Evolutionary conservation across 176 grass and related monocot species (phyloP).

Genomic region (Oryza brachyantha): DNA sequence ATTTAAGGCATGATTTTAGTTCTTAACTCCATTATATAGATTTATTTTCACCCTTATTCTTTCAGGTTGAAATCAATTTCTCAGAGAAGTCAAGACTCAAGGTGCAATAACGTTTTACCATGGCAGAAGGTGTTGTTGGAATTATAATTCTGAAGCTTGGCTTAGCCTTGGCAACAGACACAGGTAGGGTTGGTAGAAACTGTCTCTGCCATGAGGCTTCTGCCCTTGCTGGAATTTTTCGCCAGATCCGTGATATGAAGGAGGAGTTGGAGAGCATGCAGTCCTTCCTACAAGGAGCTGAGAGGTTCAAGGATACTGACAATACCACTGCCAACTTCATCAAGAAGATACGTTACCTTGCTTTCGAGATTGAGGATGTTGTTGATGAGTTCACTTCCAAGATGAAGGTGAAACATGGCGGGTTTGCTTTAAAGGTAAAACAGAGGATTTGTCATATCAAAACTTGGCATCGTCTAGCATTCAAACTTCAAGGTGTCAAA

Average conservation of each 20-base stretch:
- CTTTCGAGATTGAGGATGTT: not conserved
- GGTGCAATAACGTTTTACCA: too few species aligned
- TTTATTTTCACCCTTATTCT: too few species aligned
- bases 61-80: too few species aligned
- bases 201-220: too few species aligned
- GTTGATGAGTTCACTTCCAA: constrained; percentile 2
- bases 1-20: too few species aligned
- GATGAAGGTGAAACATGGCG: not conserved
- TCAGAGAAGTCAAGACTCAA: too few species aligned
- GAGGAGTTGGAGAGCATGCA: constrained; percentile 2
- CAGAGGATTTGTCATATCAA: not conserved
- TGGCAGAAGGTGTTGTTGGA: too few species aligned
- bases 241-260: not conserved
- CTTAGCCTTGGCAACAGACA: too few species aligned
- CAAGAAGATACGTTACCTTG: not conserved
- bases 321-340: not conserved
- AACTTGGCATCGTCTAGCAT: not conserved
- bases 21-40: too few species aligned
- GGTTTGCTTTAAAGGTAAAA: not conserved
- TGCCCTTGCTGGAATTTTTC: too few species aligned
- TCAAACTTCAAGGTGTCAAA: not conserved
- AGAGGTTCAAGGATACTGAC: not conserved
- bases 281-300: not conserved
- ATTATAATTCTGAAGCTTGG: too few species aligned
- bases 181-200: too few species aligned